These are phyloP conservation scores for Sphagnum fallax DNA, from an alignment of 228 moss, liverwort and hornwort species.

Conservation along the genomic window DNA sequence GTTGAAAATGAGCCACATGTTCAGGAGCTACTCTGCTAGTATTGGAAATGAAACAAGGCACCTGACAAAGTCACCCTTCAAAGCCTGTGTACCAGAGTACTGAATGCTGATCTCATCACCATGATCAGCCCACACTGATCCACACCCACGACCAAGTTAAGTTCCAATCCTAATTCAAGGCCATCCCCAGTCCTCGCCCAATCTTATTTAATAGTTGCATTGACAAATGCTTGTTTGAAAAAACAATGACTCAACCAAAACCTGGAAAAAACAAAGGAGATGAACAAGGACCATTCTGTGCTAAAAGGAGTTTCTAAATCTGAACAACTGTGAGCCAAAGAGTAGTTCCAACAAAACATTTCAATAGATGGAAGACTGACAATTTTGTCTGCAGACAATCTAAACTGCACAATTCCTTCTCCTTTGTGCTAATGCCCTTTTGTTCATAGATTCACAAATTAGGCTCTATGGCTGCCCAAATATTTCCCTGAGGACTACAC, in stretches of 20 bases:
- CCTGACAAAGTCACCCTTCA: constrained; percentile 99
- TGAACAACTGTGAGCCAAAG: no score
- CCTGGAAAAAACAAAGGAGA: background rate
- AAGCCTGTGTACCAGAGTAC: constrained; percentile 89
- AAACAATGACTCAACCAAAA: background rate
- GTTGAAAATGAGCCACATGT: no score
- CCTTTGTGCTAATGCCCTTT: no score
- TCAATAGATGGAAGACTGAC: no score
- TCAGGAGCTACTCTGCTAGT: background rate
- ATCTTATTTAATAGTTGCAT: background rate
- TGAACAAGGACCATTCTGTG: no score
- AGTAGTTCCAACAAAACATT: no score
- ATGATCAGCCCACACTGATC: constrained; percentile 96
- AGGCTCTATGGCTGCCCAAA: no score
- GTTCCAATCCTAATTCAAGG: background rate
- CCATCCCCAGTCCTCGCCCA: background rate
- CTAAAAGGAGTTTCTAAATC: background rate
- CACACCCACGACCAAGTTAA: background rate
- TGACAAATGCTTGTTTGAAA: background rate
- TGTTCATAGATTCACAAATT: no score
- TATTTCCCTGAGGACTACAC: no score
- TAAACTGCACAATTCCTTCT: no score
- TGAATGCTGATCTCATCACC: constrained; percentile 98
- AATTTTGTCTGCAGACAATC: no score
- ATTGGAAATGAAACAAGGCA: constrained; percentile 6